Percentiles rank a stretch among this genome's conserved stretches.
Evolutionary conservation across 1,284 basidiomycete genomes (phyloP).

Genomic region (Pyrrhoderma noxium): DNA sequence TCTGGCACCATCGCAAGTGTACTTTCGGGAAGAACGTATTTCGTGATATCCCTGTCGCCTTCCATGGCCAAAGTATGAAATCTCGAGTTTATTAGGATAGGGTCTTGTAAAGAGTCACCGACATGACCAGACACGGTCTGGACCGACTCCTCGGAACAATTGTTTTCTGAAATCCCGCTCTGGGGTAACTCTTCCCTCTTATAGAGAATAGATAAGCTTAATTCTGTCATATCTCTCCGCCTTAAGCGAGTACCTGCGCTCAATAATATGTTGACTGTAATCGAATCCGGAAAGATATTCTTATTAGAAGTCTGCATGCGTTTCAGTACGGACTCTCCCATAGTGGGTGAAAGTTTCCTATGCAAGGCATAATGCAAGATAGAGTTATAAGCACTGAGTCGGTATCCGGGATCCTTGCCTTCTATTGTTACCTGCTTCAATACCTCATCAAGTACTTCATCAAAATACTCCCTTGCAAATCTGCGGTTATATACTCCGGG

Average conservation of each 20-base stretch:
- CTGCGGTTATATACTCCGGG: slow-evolving; percentile 24
- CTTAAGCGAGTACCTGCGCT: slow-evolving; percentile 47
- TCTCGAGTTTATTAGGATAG: too few relatives aligned
- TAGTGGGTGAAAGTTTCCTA: slow-evolving; percentile 42
- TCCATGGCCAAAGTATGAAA: too few relatives aligned
- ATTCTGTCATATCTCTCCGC: slow-evolving; percentile 35
- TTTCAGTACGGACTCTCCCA: slow-evolving; percentile 42
- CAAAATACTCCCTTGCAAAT: slow-evolving; percentile 50
- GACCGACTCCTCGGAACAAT: neutral
- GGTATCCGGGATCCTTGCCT: neutral
- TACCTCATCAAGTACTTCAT: slow-evolving; percentile 45
- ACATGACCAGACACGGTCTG: neutral
- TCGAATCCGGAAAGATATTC: slow-evolving; percentile 36
- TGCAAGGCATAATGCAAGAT: slow-evolving; percentile 60
- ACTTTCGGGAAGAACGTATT: neutral
- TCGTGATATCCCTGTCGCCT: neutral
- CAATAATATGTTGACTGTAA: slow-evolving; percentile 53
- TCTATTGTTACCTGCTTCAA: slow-evolving; percentile 23
- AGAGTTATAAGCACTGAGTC: slow-evolving; percentile 41
- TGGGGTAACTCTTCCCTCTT: neutral
- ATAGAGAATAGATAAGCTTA: slow-evolving; percentile 24
- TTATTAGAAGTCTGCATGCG: slow-evolving; percentile 38
- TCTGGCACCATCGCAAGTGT: neutral
- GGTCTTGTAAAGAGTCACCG: neutral
- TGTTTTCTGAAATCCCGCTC: neutral